Percentiles rank a stretch among this genome's conserved stretches.
Evolutionary conservation across 805 yeast species (phyloP).

Genomic region (Candida ipomoeae): DNA sequence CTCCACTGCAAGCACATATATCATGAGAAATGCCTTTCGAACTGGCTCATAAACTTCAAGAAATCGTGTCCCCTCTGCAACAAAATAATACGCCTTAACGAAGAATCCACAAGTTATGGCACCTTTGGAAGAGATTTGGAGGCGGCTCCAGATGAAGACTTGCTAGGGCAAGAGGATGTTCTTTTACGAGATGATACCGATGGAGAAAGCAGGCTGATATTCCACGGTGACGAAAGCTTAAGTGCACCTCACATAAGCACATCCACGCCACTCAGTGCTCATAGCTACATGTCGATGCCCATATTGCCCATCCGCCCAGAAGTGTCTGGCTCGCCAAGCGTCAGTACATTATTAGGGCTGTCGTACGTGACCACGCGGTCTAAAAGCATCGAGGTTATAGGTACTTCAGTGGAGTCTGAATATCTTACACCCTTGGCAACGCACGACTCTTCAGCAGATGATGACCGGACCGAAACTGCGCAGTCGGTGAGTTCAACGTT

Average conservation of each 20-base stretch:
- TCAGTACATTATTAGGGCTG: background rate
- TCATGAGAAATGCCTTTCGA: constrained; percentile 54
- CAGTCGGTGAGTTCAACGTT: background rate
- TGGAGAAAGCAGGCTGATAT: background rate
- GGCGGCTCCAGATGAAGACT: background rate
- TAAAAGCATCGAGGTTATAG: background rate
- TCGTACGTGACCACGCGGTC: background rate
- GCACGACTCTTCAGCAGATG: background rate
- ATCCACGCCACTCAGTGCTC: background rate
- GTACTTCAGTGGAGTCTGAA: background rate
- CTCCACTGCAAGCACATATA: constrained; percentile 60
- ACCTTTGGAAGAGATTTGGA: constrained; percentile 12
- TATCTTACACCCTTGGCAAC: constrained; percentile 4
- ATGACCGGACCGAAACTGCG: background rate
- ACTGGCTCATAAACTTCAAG: constrained; percentile 55
- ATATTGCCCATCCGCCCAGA: background rate
- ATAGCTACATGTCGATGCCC: constrained; percentile 1
- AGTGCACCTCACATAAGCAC: background rate
- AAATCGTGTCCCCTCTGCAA: constrained; percentile 61
- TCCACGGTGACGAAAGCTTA: background rate
- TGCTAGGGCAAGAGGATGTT: background rate
- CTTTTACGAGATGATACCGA: background rate
- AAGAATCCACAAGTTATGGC: constrained; percentile 1
- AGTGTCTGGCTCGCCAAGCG: background rate
- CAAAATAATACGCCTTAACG: constrained; percentile 4